Evolutionary conservation across 345 rosid species (phyloP).

Genomic region (Sisymbrium altissimum): DNA sequence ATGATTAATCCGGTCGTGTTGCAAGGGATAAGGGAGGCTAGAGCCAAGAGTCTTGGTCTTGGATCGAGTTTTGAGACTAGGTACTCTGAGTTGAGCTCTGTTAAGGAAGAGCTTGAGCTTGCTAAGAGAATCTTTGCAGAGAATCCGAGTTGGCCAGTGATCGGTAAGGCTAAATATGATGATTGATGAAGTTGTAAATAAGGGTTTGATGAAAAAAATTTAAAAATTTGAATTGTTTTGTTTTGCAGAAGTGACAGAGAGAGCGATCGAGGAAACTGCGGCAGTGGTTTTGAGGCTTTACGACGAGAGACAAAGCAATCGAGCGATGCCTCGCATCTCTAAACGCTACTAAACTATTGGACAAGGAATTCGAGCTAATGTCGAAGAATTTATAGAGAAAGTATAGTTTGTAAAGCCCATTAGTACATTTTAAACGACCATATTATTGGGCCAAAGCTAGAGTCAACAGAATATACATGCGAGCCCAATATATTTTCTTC

Average conservation of each 20-base stretch:
- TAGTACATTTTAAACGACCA: background rate
- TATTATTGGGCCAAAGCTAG: background rate
- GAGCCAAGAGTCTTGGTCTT: slow-evolving; percentile 74
- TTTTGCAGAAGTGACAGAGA: slow-evolving; percentile 83
- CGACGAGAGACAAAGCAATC: slow-evolving; percentile 61
- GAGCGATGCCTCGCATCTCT: slow-evolving; percentile 78
- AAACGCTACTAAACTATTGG: slow-evolving; percentile 44
- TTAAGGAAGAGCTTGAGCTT: slow-evolving; percentile 62
- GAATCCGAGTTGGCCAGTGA: slow-evolving; percentile 85
- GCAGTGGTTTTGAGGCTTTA: slow-evolving; percentile 73
- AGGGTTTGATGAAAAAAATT: background rate
- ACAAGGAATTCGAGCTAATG: background rate
- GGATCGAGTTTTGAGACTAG: slow-evolving; percentile 45
- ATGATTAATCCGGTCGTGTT: slow-evolving; percentile 69
- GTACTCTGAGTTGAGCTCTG: slow-evolving; percentile 76
- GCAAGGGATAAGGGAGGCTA: slow-evolving; percentile 67
- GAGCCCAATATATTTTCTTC: slow-evolving; percentile 7
- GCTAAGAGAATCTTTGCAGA: slow-evolving; percentile 59
- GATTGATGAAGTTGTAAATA: background rate
- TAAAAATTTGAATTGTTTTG: background rate
- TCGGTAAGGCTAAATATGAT: slow-evolving; percentile 45
- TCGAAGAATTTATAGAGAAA: slow-evolving; percentile 12
- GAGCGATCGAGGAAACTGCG: slow-evolving; percentile 91
- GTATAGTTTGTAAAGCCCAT: slow-evolving; percentile 1
- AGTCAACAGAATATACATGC: background rate